These are phyloP conservation scores for Tricholoma sp. DNA, from an alignment of 768 basidiomycete genomes.

Conservation along the genomic window DNA sequence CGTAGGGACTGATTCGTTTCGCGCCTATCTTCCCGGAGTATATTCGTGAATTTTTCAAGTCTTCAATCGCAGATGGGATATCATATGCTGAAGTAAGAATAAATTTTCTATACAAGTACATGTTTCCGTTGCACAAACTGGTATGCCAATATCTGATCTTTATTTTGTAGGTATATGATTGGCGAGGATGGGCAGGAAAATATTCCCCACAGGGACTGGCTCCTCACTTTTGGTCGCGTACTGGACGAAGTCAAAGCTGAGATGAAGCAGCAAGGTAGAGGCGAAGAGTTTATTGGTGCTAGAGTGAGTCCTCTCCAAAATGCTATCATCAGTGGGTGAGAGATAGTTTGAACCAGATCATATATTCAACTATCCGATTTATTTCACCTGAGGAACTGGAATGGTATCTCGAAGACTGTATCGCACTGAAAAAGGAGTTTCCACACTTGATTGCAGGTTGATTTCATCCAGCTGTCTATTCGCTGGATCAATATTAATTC, in stretches of 20 bases:
- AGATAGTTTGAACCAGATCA: constrained; percentile 42
- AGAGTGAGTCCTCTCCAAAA: constrained; percentile 34
- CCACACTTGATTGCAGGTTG: constrained; percentile 66
- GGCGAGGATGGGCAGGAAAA: constrained; percentile 52
- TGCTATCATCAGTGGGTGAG: neutral
- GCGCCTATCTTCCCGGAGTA: constrained; percentile 57
- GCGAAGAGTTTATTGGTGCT: constrained; percentile 61
- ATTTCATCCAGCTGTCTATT: constrained; percentile 3
- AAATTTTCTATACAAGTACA: constrained; percentile 48
- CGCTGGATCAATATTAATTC: neutral
- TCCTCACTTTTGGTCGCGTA: constrained; percentile 47
- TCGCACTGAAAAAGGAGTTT: constrained; percentile 67
- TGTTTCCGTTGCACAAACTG: neutral
- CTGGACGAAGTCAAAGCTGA: constrained; percentile 49
- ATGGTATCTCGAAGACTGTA: constrained; percentile 71
- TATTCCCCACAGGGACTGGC: constrained; percentile 56
- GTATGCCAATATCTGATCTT: neutral
- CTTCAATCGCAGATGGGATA: constrained; percentile 66
- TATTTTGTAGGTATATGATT: constrained; percentile 42
- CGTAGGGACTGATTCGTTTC: constrained; percentile 42
- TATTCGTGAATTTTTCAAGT: constrained; percentile 55
- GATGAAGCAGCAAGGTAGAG: constrained; percentile 46
- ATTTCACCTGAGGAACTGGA: constrained; percentile 52
- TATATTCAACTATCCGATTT: constrained; percentile 60
- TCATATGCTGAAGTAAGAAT: constrained; percentile 67